A percentile compares a stretch with the other conserved stretches of the same genome.
These are phyloP conservation scores for Colletotrichum agaves DNA, from an alignment of 2,329 filamentous ascomycete species.

Conservation along the genomic window DNA sequence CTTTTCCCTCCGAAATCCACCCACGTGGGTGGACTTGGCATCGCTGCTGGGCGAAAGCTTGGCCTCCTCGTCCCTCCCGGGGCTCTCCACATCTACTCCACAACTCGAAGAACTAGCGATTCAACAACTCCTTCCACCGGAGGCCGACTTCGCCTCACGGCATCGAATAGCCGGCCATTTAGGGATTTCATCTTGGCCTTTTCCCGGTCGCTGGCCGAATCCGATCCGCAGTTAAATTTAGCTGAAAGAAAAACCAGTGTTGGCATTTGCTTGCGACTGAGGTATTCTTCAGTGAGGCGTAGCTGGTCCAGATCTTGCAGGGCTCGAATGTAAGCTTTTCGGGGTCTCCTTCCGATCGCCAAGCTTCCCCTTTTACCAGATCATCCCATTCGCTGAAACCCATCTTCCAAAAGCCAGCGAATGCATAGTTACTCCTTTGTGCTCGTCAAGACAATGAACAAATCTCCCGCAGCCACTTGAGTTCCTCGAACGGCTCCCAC, in stretches of 20 bases:
- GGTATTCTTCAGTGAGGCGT: not conserved
- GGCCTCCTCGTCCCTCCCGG: not conserved
- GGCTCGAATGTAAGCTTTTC: not conserved
- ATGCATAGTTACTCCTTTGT: not conserved
- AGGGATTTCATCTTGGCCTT: not conserved
- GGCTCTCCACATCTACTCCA: not conserved
- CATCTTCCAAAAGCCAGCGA: not conserved
- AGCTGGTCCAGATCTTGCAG: not conserved
- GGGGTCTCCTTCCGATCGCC: constrained; percentile 10
- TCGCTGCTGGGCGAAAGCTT: constrained; percentile 30
- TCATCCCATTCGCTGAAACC: not conserved
- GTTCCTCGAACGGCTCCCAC: not conserved
- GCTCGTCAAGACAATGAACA: not conserved
- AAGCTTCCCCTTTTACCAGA: not conserved
- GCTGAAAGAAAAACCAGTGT: constrained; percentile 3
- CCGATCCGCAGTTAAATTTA: not conserved
- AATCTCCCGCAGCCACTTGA: not conserved
- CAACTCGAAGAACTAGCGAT: not conserved
- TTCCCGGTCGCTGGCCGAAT: not conserved
- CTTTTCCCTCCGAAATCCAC: constrained; percentile 9
- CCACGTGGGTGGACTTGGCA: constrained; percentile 26
- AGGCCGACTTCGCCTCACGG: not conserved
- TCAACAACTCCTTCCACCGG: not conserved
- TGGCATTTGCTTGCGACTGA: not conserved
- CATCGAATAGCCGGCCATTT: not conserved